Conservation (phyloP, 225 moss, liverwort and hornwort genomes). For the Anthoceros angustus region DNA sequence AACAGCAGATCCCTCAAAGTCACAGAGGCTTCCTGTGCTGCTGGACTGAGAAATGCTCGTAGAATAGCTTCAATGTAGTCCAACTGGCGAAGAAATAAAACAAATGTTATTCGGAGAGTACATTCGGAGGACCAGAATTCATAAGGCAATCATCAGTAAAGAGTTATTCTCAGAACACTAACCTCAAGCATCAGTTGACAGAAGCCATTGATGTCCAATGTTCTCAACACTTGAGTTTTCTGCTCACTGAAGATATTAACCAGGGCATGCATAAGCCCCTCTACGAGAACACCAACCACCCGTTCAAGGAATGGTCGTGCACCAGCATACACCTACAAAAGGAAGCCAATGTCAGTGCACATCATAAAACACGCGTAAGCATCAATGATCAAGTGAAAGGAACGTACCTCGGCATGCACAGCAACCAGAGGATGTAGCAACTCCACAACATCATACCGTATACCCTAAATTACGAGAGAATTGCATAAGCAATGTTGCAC, state of each 20-base stretch:
- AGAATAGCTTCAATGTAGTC: conserved; percentile 87
- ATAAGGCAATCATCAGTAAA: background rate
- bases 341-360: background rate
- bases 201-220: conserved; percentile 78
- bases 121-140: background rate
- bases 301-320: conserved; percentile 70
- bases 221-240: conserved; percentile 57
- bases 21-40: conserved; percentile 55
- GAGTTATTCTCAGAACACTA: background rate
- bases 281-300: conserved; percentile 64
- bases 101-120: background rate
- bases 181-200: conserved; percentile 93
- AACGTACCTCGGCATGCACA: conserved; percentile 83
- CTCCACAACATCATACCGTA: conserved; percentile 87
- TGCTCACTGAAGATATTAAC: conserved; percentile 75
- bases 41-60: conserved; percentile 40
- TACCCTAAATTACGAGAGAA: conserved; percentile 32
- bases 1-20: conserved; percentile 63
- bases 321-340: conserved; percentile 58
- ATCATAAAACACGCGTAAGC: background rate
- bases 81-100: conserved; percentile 32
- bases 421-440: conserved; percentile 77
- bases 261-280: conserved; percentile 63
- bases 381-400: background rate
- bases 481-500: background rate